phyloP scores from a whole-genome alignment of 768 basidiomycete genomes.

The Lactarius trivialis region DNA sequence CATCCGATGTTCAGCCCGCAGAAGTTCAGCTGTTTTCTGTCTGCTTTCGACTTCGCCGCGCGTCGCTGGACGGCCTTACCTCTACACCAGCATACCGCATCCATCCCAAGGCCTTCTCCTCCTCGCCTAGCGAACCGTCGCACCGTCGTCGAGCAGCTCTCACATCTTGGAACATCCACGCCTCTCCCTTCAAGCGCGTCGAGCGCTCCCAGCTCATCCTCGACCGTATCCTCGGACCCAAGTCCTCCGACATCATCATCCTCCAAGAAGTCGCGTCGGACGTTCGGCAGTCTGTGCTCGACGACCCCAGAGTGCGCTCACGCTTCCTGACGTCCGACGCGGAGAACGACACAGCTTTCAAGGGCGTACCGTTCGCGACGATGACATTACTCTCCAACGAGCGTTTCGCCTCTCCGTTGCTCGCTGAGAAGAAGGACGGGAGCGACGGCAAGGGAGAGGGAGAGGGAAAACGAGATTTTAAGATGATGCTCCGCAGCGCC shows the following conservation, averaged over 20 bases:
- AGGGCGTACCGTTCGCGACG: constrained; percentile 1
- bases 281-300: not conserved
- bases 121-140: too few relatives aligned
- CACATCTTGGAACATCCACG: too few relatives aligned
- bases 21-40: too few relatives aligned
- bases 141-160: too few relatives aligned
- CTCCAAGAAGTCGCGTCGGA: constrained; percentile 4
- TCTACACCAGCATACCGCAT: too few relatives aligned
- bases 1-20: too few relatives aligned
- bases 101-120: too few relatives aligned
- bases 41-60: too few relatives aligned
- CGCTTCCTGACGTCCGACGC: not conserved
- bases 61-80: too few relatives aligned
- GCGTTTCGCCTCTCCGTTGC: not conserved
- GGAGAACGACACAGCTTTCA: constrained; percentile 1
- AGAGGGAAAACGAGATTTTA: not conserved
- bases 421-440: not conserved
- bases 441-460: not conserved
- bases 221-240: not conserved
- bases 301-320: not conserved
- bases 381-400: constrained; percentile 6
- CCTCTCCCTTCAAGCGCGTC: too few relatives aligned
- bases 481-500: too few relatives aligned
- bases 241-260: not conserved
- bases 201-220: constrained; percentile 32